phyloP scores from a whole-genome alignment of 768 basidiomycete species.

The Lentinula edodes region DNA sequence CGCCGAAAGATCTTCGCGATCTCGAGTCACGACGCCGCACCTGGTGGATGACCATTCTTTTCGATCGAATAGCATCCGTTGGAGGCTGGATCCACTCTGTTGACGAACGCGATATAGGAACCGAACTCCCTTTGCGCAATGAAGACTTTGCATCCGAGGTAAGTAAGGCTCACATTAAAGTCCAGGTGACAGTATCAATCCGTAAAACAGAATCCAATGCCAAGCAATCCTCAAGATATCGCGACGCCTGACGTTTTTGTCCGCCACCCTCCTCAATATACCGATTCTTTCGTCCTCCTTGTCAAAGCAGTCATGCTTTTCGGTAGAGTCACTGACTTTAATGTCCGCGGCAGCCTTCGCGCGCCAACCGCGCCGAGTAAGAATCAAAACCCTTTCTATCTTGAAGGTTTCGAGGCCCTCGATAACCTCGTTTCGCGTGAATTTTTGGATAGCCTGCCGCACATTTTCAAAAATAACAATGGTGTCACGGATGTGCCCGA shows the following conservation, averaged over 20 bases:
- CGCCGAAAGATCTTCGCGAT: slow-evolving; percentile 71
- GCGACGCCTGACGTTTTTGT: slow-evolving; percentile 58
- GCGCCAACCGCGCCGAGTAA: slow-evolving; percentile 63
- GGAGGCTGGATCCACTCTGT: slow-evolving; percentile 80
- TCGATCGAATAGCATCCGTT: slow-evolving; percentile 62
- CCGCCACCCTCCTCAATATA: slow-evolving; percentile 69
- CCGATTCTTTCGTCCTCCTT: slow-evolving; percentile 76
- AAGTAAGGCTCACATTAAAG: slow-evolving; percentile 14
- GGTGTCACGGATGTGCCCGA: slow-evolving; percentile 58
- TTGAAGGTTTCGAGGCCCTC: slow-evolving; percentile 63
- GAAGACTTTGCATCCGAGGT: slow-evolving; percentile 77
- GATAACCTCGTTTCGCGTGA: slow-evolving; percentile 62
- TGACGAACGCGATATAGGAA: slow-evolving; percentile 79
- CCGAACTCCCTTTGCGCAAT: slow-evolving; percentile 72
- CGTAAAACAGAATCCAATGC: slow-evolving; percentile 43
- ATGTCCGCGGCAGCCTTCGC: slow-evolving; percentile 68
- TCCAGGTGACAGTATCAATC: too few species aligned
- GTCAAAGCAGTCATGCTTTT: slow-evolving; percentile 84
- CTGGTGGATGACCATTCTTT: slow-evolving; percentile 90
- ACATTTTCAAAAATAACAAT: slow-evolving; percentile 55
- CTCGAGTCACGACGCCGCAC: slow-evolving; percentile 75
- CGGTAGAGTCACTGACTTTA: slow-evolving; percentile 80
- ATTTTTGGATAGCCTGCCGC: slow-evolving; percentile 70
- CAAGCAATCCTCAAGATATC: slow-evolving; percentile 75
- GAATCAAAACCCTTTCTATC: slow-evolving; percentile 64